Conservation (phyloP, 2,329 filamentous ascomycete genomes). For the Phialophora expanda region DNA sequence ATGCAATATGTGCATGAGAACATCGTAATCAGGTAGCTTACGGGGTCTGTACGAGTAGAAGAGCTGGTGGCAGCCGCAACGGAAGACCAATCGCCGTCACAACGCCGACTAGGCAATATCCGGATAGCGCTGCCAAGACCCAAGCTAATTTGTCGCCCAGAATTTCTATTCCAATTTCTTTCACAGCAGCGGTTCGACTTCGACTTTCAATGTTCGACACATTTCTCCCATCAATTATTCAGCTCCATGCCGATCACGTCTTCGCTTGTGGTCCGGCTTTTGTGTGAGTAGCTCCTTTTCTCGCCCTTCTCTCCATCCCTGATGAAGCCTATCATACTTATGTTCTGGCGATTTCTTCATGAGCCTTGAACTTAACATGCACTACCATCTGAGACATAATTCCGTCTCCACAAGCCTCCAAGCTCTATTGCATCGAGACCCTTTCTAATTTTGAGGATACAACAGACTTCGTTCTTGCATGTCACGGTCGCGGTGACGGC, state of each 20-base stretch:
- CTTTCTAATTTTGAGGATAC: neutral
- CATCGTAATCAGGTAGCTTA: neutral
- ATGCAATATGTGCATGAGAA: neutral
- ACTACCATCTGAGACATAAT: slow-evolving; percentile 61
- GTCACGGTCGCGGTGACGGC: neutral
- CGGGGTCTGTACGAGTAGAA: neutral
- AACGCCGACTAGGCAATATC: neutral
- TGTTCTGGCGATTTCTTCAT: slow-evolving; percentile 60
- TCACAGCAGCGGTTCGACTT: neutral
- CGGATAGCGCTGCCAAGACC: neutral
- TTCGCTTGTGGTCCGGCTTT: neutral
- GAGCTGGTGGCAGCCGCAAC: neutral
- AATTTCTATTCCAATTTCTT: neutral
- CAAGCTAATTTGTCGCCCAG: neutral
- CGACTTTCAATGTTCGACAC: neutral
- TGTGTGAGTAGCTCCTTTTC: neutral
- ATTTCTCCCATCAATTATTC: neutral
- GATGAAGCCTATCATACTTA: slow-evolving; percentile 53
- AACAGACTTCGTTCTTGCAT: neutral
- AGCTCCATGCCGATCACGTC: neutral
- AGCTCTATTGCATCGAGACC: neutral
- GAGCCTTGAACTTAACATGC: slow-evolving; percentile 64
- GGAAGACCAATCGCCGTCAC: neutral
- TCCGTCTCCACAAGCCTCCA: slow-evolving; percentile 9
- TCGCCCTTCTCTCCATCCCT: slow-evolving; percentile 14